Evolutionary conservation across 140 eudicot species (phyloP), one percentile per base, ranked within the genome.

Genomic region (Anethum foeniculum): DNA sequence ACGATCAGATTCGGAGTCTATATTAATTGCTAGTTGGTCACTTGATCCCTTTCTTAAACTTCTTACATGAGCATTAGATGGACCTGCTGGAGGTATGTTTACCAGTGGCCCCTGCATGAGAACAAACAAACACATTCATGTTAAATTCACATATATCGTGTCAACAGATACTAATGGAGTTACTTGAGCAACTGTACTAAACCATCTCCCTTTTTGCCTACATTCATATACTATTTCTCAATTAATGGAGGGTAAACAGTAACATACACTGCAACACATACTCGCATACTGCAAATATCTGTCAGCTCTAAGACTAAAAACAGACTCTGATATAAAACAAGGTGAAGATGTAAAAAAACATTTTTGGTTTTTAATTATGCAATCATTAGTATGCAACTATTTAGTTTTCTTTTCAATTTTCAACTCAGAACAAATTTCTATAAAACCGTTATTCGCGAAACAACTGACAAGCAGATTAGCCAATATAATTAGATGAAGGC

Each of bases 61-160:
- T 87, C 98, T 90, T 85, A 80, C 89, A 72, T 93, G 99, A 47
- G 99, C 92, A 83, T 95, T 94, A 52, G 96, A 88, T 36, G 95
- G 88, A 43, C 86, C 97, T 80, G 90, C 81, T 69, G 98, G 89
- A 27, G 89, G 88, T 76, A 62, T 76, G 77, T 88, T 91, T 76
- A 90, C 90, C 86, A 85, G 81, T 54, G 91, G 74, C 76, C 84
- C 91, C 97, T 92, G 91, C 87, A 87, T 46, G 44, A 75, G 41
- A 79, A 43, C 27, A 30, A 15, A 77, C 51, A 49, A 39, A 39
- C n/a, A 46, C 15, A 49, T 48, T 8, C 74, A 75, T 47, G 39
- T 75, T 7, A 47, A 28, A 34, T 46, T 12, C 5, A 28, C 79
- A 47, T 44, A 25, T 13, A 75, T 54, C 10, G 41, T 47, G 64